A percentile compares a stretch with the other conserved stretches of the same genome.
Evolutionary conservation across 306 rosid species (phyloP).

Genomic region (Lupinus albus): DNA sequence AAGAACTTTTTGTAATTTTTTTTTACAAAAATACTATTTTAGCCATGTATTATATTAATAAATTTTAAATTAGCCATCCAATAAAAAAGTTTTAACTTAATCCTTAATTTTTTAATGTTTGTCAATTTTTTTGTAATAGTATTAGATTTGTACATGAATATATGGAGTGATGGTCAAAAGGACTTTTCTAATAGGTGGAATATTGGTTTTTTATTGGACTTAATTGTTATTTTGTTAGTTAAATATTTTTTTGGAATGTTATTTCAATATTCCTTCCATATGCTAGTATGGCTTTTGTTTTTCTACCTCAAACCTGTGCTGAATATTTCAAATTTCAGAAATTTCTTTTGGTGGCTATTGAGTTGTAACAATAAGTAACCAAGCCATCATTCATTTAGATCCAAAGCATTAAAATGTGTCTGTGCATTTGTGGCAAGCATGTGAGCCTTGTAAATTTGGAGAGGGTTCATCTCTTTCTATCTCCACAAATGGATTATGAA

Average conservation of each 20-base stretch:
- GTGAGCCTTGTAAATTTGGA: conserved; percentile 5
- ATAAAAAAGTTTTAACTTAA: too few relatives aligned
- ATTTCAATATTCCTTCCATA: conserved; percentile 3
- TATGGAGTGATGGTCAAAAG: too few relatives aligned
- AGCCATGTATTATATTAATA: too few relatives aligned
- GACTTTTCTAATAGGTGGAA: too few relatives aligned
- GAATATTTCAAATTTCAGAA: background rate
- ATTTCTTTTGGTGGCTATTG: conserved; percentile 7
- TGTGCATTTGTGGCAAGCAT: conserved; percentile 27
- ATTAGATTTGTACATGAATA: too few relatives aligned
- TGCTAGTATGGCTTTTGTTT: background rate
- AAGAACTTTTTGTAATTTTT: background rate
- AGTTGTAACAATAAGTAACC: conserved; percentile 15
- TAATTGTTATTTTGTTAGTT: too few relatives aligned
- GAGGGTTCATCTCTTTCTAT: background rate
- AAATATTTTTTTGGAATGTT: background rate
- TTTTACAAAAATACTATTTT: too few relatives aligned
- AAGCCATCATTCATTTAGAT: conserved; percentile 13
- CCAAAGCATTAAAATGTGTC: conserved; percentile 9
- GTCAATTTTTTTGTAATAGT: too few relatives aligned
- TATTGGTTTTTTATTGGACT: too few relatives aligned
- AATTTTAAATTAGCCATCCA: too few relatives aligned
- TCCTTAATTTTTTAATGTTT: too few relatives aligned
- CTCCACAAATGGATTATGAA: background rate
- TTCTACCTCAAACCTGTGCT: background rate